Conservation (phyloP, 495 filamentous ascomycete genomes). For the Tuber melanosporum region DNA sequence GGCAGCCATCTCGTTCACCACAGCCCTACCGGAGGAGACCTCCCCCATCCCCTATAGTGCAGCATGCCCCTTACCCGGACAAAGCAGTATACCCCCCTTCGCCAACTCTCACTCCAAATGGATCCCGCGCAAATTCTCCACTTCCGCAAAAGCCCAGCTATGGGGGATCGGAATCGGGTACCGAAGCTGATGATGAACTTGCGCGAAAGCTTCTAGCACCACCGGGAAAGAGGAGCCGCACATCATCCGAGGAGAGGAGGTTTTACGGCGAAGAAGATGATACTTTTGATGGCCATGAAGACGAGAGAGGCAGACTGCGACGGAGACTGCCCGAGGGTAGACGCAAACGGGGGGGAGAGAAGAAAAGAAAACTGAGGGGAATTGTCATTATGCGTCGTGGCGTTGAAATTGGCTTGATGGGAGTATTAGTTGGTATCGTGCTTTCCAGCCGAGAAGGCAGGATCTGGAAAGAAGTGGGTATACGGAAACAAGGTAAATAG, state of each 20-base stretch:
- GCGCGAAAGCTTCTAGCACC: constrained; percentile 39
- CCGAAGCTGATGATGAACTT: constrained; percentile 41
- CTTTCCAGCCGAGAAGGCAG: constrained; percentile 27
- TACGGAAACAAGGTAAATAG: constrained; percentile 30
- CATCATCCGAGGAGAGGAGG: constrained; percentile 34
- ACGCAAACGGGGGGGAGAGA: constrained; percentile 6
- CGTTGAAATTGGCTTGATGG: constrained; percentile 37
- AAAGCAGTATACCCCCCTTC: constrained; percentile 25
- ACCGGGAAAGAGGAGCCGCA: constrained; percentile 29
- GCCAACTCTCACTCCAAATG: constrained; percentile 27
- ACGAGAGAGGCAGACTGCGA: constrained; percentile 25
- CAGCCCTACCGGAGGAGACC: constrained; percentile 34
- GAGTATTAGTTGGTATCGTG: constrained; percentile 31
- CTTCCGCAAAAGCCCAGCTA: background rate
- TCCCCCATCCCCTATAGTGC: constrained; percentile 8
- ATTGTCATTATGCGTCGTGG: constrained; percentile 37
- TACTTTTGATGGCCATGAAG: constrained; percentile 16
- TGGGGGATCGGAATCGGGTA: constrained; percentile 39
- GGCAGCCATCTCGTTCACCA: constrained; percentile 36
- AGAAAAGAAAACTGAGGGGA: constrained; percentile 23
- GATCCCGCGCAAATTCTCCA: constrained; percentile 25
- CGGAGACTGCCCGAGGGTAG: constrained; percentile 14
- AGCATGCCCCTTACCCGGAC: constrained; percentile 11
- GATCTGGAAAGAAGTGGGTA: constrained; percentile 33
- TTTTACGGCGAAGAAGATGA: constrained; percentile 31